These are phyloP conservation scores for Fusarium falciforme DNA, from an alignment of 2,329 filamentous ascomycete genomes.

Conservation along the genomic window DNA sequence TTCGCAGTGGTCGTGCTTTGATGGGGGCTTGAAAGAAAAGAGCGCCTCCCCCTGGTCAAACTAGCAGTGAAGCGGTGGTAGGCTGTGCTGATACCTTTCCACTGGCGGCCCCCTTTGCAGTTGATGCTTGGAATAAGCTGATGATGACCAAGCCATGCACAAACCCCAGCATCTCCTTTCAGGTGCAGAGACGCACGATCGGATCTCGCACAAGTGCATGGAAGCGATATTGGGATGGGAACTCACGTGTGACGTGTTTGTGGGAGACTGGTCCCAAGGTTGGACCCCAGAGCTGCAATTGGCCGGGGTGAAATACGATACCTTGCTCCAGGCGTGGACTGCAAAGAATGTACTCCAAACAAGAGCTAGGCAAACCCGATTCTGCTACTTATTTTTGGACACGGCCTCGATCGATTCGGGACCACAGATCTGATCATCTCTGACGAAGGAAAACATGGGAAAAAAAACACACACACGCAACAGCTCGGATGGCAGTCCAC, in stretches of 20 bases:
- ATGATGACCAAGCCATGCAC: not conserved
- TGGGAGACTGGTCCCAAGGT: constrained; percentile 9
- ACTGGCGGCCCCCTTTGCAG: not conserved
- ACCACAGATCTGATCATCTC: constrained; percentile 29
- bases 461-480: not conserved
- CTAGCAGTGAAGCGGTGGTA: not conserved
- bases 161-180: constrained; percentile 2
- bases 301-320: constrained; percentile 11
- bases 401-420: constrained; percentile 29
- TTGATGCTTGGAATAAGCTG: not conserved
- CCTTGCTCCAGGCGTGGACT: not conserved
- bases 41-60: not conserved
- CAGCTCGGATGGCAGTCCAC: not conserved
- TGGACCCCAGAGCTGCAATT: constrained; percentile 13
- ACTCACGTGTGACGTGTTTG: constrained; percentile 34
- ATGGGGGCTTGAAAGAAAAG: not conserved
- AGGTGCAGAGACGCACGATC: constrained; percentile 1
- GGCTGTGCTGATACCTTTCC: not conserved
- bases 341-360: not conserved
- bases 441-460: constrained; percentile 2
- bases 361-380: not conserved
- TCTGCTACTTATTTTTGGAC: constrained; percentile 28
- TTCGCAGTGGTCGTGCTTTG: not conserved
- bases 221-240: constrained; percentile 4
- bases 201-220: constrained; percentile 5